Percentiles rank a stretch among this genome's conserved stretches.
Evolutionary conservation across 2,329 filamentous ascomycete species (phyloP).

Genomic region (Colletotrichum godetiae): DNA sequence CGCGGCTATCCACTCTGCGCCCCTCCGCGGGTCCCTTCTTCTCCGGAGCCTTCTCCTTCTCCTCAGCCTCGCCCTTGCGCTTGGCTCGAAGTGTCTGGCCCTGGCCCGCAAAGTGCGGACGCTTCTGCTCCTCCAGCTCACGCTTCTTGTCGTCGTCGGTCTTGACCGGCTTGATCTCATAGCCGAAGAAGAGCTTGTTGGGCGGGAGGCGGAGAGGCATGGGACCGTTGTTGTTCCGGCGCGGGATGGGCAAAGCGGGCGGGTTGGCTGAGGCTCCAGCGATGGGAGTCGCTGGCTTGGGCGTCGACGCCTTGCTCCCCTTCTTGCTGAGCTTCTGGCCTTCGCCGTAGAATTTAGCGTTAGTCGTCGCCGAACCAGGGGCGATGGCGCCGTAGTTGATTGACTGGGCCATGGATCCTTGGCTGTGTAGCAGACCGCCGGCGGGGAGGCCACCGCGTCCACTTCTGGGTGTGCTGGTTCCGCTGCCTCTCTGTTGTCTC

Average conservation of each 20-base stretch:
- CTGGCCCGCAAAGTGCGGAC: slow-evolving; percentile 84
- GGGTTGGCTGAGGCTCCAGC: slow-evolving; percentile 63
- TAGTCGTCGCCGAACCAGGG: slow-evolving; percentile 76
- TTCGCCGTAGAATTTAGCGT: slow-evolving; percentile 81
- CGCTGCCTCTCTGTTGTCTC: slow-evolving; percentile 67
- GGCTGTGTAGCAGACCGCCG: slow-evolving; percentile 81
- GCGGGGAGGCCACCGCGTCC: slow-evolving; percentile 67
- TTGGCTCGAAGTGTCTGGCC: slow-evolving; percentile 85
- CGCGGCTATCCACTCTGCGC: slow-evolving; percentile 56
- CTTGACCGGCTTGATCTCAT: slow-evolving; percentile 89
- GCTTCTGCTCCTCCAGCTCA: slow-evolving; percentile 71
- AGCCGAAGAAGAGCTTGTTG: slow-evolving; percentile 97
- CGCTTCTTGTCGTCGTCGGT: slow-evolving; percentile 78
- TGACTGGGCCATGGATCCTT: slow-evolving; percentile 96
- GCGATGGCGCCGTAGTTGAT: slow-evolving; percentile 96
- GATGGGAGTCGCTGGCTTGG: slow-evolving; percentile 79
- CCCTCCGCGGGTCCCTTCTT: slow-evolving; percentile 59
- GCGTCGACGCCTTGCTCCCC: slow-evolving; percentile 77
- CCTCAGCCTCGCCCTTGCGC: slow-evolving; percentile 71
- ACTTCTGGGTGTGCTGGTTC: slow-evolving; percentile 88
- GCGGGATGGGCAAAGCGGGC: slow-evolving; percentile 45
- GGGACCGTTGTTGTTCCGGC: slow-evolving; percentile 80
- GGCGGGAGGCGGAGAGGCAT: slow-evolving; percentile 86
- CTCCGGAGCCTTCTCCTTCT: slow-evolving; percentile 58
- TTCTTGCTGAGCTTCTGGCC: slow-evolving; percentile 92